Percentiles rank a stretch among this genome's conserved stretches.
phyloP scores from a whole-genome alignment of 2,329 filamentous ascomycete species.

The Aplosporella prunicola region DNA sequence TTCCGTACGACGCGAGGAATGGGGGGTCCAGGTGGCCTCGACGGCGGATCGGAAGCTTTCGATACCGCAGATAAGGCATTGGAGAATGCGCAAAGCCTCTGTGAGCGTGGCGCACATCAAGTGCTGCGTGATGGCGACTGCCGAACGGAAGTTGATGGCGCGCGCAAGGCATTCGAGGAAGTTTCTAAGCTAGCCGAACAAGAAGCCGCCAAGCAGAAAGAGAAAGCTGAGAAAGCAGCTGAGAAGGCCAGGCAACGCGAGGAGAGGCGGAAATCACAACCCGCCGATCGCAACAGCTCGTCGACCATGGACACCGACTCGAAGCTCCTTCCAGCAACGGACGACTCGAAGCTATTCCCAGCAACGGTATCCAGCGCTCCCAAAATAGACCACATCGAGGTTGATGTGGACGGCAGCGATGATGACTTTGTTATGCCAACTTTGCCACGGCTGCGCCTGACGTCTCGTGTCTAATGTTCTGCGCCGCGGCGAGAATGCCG shows the following conservation, averaged over 20 bases:
- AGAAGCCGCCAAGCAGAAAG: conserved; percentile 30
- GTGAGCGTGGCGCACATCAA: conserved; percentile 80
- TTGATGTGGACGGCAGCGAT: conserved; percentile 25
- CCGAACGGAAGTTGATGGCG: conserved; percentile 61
- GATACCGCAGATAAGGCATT: conserved; percentile 69
- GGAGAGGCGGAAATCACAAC: conserved; percentile 4
- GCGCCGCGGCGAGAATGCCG: too few species aligned
- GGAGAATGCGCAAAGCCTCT: conserved; percentile 70
- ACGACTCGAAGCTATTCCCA: conserved; percentile 10
- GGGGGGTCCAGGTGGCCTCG: conserved; percentile 12
- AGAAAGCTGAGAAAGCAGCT: conserved; percentile 6
- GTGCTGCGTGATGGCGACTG: conserved; percentile 84
- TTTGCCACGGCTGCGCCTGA: conserved; percentile 20
- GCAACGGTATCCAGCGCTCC: not conserved
- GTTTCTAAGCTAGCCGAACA: conserved; percentile 52
- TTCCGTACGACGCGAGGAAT: conserved; percentile 19
- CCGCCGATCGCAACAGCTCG: not conserved
- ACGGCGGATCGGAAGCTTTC: conserved; percentile 20
- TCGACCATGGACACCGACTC: conserved; percentile 7
- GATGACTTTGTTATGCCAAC: conserved; percentile 30
- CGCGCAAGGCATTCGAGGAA: conserved; percentile 54
- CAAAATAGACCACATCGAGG: conserved; percentile 25
- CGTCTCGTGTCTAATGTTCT: conserved; percentile 21
- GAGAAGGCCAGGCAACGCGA: conserved; percentile 7
- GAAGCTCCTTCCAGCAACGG: conserved; percentile 11